These are phyloP conservation scores for Penstemon barbatus DNA, from an alignment of 257 asterid genomes.

Conservation along the genomic window DNA sequence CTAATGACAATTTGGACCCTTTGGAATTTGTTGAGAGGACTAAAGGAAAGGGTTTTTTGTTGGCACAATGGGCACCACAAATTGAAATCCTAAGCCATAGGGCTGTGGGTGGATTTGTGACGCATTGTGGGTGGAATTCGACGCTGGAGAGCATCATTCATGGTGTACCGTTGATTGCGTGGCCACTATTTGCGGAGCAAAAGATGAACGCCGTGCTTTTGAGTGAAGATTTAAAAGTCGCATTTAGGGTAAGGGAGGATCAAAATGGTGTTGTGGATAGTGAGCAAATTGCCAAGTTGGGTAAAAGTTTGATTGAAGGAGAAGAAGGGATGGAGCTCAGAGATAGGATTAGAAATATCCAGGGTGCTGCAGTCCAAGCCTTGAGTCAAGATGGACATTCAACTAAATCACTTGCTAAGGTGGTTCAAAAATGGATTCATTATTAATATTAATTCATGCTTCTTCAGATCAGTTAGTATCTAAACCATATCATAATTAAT, in stretches of 20 bases:
- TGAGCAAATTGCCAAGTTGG: slow-evolving; percentile 3
- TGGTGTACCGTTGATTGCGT: slow-evolving; percentile 48
- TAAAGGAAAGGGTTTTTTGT: slow-evolving; percentile 34
- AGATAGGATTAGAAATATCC: slow-evolving; percentile 16
- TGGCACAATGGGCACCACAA: slow-evolving; percentile 49
- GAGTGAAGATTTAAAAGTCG: slow-evolving; percentile 29
- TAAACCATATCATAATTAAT: too few species aligned
- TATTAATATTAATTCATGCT: too few species aligned
- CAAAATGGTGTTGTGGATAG: slow-evolving; percentile 30
- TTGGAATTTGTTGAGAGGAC: slow-evolving; percentile 28
- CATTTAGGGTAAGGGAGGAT: slow-evolving; percentile 20
- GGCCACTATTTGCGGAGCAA: slow-evolving; percentile 57
- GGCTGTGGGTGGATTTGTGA: slow-evolving; percentile 43
- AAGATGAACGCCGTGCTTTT: slow-evolving; percentile 41
- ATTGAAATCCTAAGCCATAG: slow-evolving; percentile 35
- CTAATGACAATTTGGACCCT: slow-evolving; percentile 9
- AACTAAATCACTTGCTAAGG: slow-evolving; percentile 14
- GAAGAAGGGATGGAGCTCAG: slow-evolving; percentile 19
- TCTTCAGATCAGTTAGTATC: too few species aligned
- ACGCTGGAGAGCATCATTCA: slow-evolving; percentile 39
- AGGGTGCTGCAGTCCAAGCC: slow-evolving; percentile 15
- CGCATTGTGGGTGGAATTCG: slow-evolving; percentile 62
- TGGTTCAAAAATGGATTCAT: slow-evolving; percentile 25
- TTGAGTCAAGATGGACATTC: slow-evolving; percentile 28
- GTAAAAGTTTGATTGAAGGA: slow-evolving; percentile 25